Evolutionary conservation across 1,284 basidiomycete species (phyloP).

Genomic region (Meira nashicola): DNA sequence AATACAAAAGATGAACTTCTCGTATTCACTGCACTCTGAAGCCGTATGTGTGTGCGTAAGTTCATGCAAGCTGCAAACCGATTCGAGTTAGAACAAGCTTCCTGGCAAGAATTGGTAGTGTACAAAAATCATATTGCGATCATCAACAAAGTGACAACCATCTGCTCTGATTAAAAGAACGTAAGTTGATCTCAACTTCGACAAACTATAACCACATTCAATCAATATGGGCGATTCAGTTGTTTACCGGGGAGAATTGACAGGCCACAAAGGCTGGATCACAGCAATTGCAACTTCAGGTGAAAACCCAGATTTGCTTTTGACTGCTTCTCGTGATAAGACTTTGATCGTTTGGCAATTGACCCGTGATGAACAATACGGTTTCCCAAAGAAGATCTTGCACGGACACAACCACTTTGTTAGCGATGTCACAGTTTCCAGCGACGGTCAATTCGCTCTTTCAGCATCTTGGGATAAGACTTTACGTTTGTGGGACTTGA

Average conservation of each 20-base stretch:
- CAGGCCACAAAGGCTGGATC: conserved; percentile 91
- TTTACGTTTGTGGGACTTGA: conserved; percentile 83
- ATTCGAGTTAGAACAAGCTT: no score
- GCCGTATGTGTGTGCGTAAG: no score
- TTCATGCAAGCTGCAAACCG: no score
- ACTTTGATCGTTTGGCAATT: conserved; percentile 99
- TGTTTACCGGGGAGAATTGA: conserved; percentile 13
- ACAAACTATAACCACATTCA: no score
- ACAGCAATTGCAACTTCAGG: conserved; percentile 90
- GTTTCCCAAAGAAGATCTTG: conserved; percentile 75
- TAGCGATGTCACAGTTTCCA: conserved; percentile 82
- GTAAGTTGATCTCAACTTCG: no score
- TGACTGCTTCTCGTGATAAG: conserved; percentile 97
- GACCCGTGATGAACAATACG: conserved; percentile 75
- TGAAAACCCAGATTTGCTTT: conserved; percentile 93
- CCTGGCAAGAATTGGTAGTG: no score
- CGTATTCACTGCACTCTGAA: no score
- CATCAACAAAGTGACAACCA: no score
- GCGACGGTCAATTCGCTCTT: conserved; percentile 98
- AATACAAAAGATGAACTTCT: no score
- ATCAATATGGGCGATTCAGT: conserved; percentile 16
- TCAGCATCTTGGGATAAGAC: conserved; percentile 99
- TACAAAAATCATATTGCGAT: no score
- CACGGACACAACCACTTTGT: conserved; percentile 99
- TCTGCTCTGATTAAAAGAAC: no score